Base-by-base conservation (phyloP, 192 early-diverging fungal genomes). In the Umbelopsis vinacea region DNA sequence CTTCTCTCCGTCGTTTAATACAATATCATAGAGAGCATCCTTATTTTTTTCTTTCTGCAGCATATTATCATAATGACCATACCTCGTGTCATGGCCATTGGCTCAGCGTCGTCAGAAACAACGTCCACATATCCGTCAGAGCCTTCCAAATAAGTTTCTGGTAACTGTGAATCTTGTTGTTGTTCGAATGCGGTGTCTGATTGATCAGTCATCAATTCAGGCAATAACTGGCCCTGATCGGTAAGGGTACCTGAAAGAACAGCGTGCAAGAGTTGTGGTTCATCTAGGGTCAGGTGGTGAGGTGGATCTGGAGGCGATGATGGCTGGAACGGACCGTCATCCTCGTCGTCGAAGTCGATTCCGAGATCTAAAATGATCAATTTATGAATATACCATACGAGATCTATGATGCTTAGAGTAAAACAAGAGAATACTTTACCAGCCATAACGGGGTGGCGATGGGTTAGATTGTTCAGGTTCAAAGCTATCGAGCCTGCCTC, bases 21-120 rank as follows among this genome's bases (percentile, higher is more conserved):
- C 6, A 6, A 43, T 43, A 11, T 12, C 40, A 43, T 43, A 12
- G 0, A 43, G 8, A 4, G 11, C 6, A 43, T 43, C 5, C 2
- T 43, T n/a, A n/a, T 43, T 43, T 43, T 11, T 43, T 12, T 43
- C 17, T 1, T 5, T 6, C 17, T 15, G 7, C 48, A 50, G 15
- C 15, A 21, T 50, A 17, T 21, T 17, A 6, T 29, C 29, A 50
- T 50, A 50, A 21, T 21, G 48, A 50, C 33, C 26, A 37, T 63
- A 63, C 57, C 57, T 63, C 57, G 57, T 63, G 57, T 63, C 57
- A 63, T 26, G 35, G 57, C 33, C 57, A 63, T 63, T 7, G 57
- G 57, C 19, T 63, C 57, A 19, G 57, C 57, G 8, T 63, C 57
- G 57, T 63, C 57, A 63, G 54, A 24, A 24, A 35, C 8, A 0